These are phyloP conservation scores for Lentithecium fluviatile DNA, from an alignment of 495 filamentous ascomycete genomes.

Conservation along the genomic window DNA sequence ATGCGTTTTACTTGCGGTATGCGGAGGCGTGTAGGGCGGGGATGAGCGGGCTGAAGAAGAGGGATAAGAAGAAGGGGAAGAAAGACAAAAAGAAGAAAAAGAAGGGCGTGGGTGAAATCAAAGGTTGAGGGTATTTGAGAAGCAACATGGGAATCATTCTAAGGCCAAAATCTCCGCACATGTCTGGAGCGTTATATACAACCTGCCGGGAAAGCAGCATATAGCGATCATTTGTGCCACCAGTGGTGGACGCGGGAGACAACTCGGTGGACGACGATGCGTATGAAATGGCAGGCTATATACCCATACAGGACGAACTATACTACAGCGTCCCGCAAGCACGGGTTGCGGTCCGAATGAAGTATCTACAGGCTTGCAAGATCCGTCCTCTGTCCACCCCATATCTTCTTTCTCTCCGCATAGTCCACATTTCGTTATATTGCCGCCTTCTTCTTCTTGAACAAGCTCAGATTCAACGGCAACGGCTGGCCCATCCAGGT, in stretches of 20 bases:
- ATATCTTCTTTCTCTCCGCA: constrained; percentile 1
- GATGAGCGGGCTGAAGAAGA: constrained; percentile 88
- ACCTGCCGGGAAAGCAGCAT: too few species aligned
- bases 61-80: constrained; percentile 81
- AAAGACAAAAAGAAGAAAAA: constrained; percentile 68
- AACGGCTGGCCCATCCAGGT: constrained; percentile 81
- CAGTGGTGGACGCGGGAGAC: background rate
- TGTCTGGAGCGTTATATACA: too few species aligned
- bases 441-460: constrained; percentile 45
- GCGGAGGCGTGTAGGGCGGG: constrained; percentile 89
- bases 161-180: too few species aligned
- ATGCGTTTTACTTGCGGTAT: constrained; percentile 78
- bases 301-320: too few species aligned
- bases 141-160: too few species aligned
- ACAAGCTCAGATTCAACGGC: constrained; percentile 64
- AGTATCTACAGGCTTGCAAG: too few species aligned
- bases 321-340: too few species aligned
- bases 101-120: constrained; percentile 62
- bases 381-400: background rate
- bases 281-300: too few species aligned
- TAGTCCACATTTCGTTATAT: too few species aligned
- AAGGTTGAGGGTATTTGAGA: constrained; percentile 41
- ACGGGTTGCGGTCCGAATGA: too few species aligned
- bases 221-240: background rate
- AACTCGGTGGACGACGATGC: too few species aligned